Percentiles rank a stretch among this genome's conserved stretches.
Conservation (phyloP, 176 grass and related monocot genomes). For the Zea mays region Zm-B73-REFERENCE-NAM-5.0 NC_050099.1:230048001-230048500, state of each 20-base stretch:
- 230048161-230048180: constrained; percentile 59
- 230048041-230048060: constrained; percentile 46
- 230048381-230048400: neutral
- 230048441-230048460: neutral
- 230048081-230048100: constrained; percentile 20
- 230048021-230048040: constrained; percentile 50
- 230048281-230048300: constrained; percentile 27
- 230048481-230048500: neutral
- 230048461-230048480: neutral
- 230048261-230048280: neutral
- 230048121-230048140: constrained; percentile 50
- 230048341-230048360: constrained; percentile 81
- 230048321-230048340: constrained; percentile 70
- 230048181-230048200: neutral
- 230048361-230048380: constrained; percentile 88
- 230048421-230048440: neutral
- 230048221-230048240: neutral
- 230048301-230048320: constrained; percentile 18
- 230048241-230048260: constrained; percentile 33
- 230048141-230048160: constrained; percentile 41
- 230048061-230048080: constrained; percentile 14
- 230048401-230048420: neutral
- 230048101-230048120: constrained; percentile 38
- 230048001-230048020: constrained; percentile 45
- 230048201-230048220: neutral